Evolutionary conservation across 257 asterid species (phyloP), one percentile per base, ranked within the genome.

Genomic region (Przewalskia tangutica): DNA sequence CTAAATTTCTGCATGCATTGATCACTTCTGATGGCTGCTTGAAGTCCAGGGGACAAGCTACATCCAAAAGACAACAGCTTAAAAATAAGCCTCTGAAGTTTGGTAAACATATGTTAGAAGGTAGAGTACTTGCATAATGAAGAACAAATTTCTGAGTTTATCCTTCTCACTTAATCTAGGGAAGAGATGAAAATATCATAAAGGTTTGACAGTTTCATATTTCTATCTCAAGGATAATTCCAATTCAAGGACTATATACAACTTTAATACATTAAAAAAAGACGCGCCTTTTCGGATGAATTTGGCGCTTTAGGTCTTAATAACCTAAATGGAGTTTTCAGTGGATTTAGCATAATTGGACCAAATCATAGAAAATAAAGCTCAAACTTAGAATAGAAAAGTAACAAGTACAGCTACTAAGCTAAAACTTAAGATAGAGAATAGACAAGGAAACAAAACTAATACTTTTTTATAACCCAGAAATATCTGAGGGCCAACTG

Each of bases 21-120:
- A 91, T 92, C 81, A 96, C 98, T 85, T 94, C 98, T 36, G 87
- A 82, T 58, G 98, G 99, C 59, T 87, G 92, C 80, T 88, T 89
- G 81, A 96, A 89, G 54, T 92, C 93, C 90, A 96, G 88, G 16
- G 99, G 99, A 86, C 99, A 96, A 76, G 87, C 99, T 95, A 90
- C 87, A 91, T 36, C 70, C 64, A 62, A 77, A 23, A 81, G 40
- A 66, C 59, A 73, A 71, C 7, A 75, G 42, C 58, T 44, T 70
- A 44, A 23, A 48, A 36, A 78, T 14, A 56, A 46, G 6, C 79
- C 76, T 70, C 40, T 44, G 18, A 70, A 13, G 79, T 7, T 73
- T 23, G 42, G 79, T 46, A 20, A 20, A 20, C 79, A 73, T 20
- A 23, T 42, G 6, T 73, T 48, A 73, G 58, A 27, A 46, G 60